These are phyloP conservation scores for Akebia trifoliata DNA, from an alignment of 164 flowering plant genomes.

Conservation along the genomic window DNA sequence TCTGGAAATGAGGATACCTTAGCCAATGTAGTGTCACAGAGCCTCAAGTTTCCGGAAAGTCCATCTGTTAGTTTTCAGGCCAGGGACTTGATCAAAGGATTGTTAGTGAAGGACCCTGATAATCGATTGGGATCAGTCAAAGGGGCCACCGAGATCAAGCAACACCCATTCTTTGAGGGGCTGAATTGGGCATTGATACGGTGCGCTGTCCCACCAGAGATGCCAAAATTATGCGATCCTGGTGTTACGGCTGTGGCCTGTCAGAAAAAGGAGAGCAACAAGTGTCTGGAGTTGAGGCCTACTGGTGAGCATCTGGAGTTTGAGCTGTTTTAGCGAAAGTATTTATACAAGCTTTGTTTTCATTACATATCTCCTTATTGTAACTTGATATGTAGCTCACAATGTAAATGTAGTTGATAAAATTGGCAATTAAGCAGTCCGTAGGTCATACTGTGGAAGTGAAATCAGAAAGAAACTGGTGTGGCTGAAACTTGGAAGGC, in stretches of 20 bases:
- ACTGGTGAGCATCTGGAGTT: conserved; percentile 40
- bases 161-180: conserved; percentile 77
- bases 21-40: conserved; percentile 56
- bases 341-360: neutral
- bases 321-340: conserved; percentile 46
- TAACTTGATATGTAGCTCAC: conserved; percentile 8
- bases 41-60: conserved; percentile 56
- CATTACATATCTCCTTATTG: neutral
- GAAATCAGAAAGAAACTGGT: too few relatives aligned
- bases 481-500: too few relatives aligned
- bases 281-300: conserved; percentile 19
- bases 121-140: conserved; percentile 64
- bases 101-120: conserved; percentile 70
- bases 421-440: too few relatives aligned
- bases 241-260: conserved; percentile 18
- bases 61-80: conserved; percentile 65
- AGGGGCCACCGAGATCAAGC: conserved; percentile 90
- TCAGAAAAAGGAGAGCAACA: conserved; percentile 25
- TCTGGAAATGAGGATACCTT: conserved; percentile 66
- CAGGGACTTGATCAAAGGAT: conserved; percentile 58
- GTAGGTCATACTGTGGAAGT: too few relatives aligned
- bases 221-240: conserved; percentile 40
- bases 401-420: too few relatives aligned
- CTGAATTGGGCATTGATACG: conserved; percentile 83
- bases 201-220: conserved; percentile 73